Evolutionary conservation across 2,329 filamentous ascomycete species (phyloP).

Genomic region (Colletotrichum sp.): DNA sequence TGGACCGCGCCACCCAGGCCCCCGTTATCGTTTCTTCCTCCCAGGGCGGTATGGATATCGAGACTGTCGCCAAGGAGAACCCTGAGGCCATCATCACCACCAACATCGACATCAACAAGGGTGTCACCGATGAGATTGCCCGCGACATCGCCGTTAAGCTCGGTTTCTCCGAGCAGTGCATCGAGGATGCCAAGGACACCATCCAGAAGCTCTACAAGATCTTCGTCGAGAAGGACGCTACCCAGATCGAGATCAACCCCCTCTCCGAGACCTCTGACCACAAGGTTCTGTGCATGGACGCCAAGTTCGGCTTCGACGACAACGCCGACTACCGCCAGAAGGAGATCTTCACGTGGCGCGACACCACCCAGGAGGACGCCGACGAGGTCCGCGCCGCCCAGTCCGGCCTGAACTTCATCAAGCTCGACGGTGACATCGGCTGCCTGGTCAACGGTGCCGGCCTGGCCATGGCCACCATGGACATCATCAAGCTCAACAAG

Average conservation of each 20-base stretch:
- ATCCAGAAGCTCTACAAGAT: slow-evolving; percentile 99
- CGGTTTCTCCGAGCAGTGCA: slow-evolving; percentile 97
- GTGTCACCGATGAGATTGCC: slow-evolving; percentile 95
- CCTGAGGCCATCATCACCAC: slow-evolving; percentile 96
- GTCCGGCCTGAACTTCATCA: slow-evolving; percentile 99
- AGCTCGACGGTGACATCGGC: slow-evolving; percentile 98
- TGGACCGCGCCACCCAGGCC: slow-evolving; percentile 90
- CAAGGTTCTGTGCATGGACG: slow-evolving; percentile 98
- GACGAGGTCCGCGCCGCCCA: slow-evolving; percentile 95
- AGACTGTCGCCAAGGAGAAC: slow-evolving; percentile 96
- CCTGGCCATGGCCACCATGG: slow-evolving; percentile 99
- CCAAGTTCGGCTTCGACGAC: slow-evolving; percentile 98
- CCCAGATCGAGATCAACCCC: slow-evolving; percentile 99
- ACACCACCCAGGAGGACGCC: slow-evolving; percentile 92
- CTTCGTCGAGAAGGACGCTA: slow-evolving; percentile 98
- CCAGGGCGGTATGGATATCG: slow-evolving; percentile 99
- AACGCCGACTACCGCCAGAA: slow-evolving; percentile 98
- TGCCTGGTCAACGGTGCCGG: slow-evolving; percentile 99
- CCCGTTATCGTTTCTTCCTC: slow-evolving; percentile 98
- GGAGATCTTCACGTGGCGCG: slow-evolving; percentile 93
- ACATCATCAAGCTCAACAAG: slow-evolving; percentile 99
- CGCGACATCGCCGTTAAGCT: slow-evolving; percentile 88
- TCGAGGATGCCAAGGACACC: slow-evolving; percentile 92
- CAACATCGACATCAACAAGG: slow-evolving; percentile 89
- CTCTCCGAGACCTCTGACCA: slow-evolving; percentile 98